Conservation (phyloP, 768 basidiomycete genomes). For the Filobasidium floriforme region DNA sequence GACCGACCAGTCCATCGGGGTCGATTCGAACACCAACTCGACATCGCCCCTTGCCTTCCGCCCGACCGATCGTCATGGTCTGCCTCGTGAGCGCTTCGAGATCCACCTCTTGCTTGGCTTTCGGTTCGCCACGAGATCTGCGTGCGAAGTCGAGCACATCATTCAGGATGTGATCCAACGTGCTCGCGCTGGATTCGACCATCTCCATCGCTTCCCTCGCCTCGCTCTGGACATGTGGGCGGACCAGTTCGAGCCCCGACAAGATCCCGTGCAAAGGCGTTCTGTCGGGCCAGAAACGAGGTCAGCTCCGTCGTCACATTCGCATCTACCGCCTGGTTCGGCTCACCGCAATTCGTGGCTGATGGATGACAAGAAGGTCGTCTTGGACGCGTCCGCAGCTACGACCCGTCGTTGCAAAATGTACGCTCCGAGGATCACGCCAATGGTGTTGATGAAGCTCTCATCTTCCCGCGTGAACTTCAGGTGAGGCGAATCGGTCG, state of each 20-base stretch:
- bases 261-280: slow-evolving; percentile 37
- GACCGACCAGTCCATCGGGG: slow-evolving; percentile 27
- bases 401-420: slow-evolving; percentile 25
- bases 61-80: background rate
- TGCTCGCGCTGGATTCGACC: slow-evolving; percentile 25
- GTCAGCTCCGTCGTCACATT: too few relatives aligned
- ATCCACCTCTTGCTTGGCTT: slow-evolving; percentile 1
- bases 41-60: slow-evolving; percentile 4
- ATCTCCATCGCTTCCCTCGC: slow-evolving; percentile 16
- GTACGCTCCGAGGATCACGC: slow-evolving; percentile 27
- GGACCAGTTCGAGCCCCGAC: slow-evolving; percentile 29
- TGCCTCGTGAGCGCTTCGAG: background rate
- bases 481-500: slow-evolving; percentile 12
- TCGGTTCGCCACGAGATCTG: background rate
- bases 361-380: slow-evolving; percentile 35
- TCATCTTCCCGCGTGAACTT: slow-evolving; percentile 20
- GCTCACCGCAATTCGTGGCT: slow-evolving; percentile 38
- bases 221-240: background rate
- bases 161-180: slow-evolving; percentile 30
- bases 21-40: slow-evolving; percentile 2
- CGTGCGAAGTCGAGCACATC: slow-evolving; percentile 28
- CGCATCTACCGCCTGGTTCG: too few relatives aligned
- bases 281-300: too few relatives aligned
- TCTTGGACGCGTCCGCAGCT: slow-evolving; percentile 33
- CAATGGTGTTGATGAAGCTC: slow-evolving; percentile 26